Percentiles rank a stretch among this genome's conserved stretches.
Conservation (phyloP, 2,329 filamentous ascomycete species). For the Diplodia corticola region DNA sequence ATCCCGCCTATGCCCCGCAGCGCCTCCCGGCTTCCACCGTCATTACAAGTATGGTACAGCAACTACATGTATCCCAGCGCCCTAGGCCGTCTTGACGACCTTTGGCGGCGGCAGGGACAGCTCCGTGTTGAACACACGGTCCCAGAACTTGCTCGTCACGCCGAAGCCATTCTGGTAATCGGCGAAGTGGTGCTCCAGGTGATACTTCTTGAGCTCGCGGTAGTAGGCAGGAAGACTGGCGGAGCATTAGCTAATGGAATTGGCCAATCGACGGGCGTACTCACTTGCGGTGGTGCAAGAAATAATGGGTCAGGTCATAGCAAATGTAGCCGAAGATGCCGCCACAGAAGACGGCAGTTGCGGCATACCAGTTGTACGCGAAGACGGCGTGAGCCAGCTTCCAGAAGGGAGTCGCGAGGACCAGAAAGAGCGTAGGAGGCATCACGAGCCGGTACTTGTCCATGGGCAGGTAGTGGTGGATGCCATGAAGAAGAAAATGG, state of each 20-base stretch:
- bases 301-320: conserved; percentile 98
- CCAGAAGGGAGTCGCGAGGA: conserved; percentile 87
- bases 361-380: conserved; percentile 81
- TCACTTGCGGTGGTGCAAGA: conserved; percentile 89
- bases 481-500: conserved; percentile 93
- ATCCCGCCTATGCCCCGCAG: neutral
- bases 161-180: conserved; percentile 98
- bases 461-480: conserved; percentile 99
- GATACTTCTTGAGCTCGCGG: conserved; percentile 92
- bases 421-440: conserved; percentile 85
- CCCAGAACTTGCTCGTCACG: conserved; percentile 96
- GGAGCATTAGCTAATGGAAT: conserved; percentile 24
- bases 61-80: neutral
- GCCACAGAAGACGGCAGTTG: conserved; percentile 76
- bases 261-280: conserved; percentile 32
- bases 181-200: conserved; percentile 94
- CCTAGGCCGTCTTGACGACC: conserved; percentile 48
- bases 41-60: conserved; percentile 23
- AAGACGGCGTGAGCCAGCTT: conserved; percentile 82
- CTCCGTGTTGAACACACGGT: conserved; percentile 86
- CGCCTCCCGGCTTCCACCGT: neutral
- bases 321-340: conserved; percentile 94
- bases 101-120: conserved; percentile 57
- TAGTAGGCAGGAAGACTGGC: conserved; percentile 79
- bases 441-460: conserved; percentile 96